Percentiles rank a stretch among this genome's conserved stretches.
These are phyloP conservation scores for Mycena amicta DNA, from an alignment of 768 basidiomycete species.

Conservation along the genomic window DNA sequence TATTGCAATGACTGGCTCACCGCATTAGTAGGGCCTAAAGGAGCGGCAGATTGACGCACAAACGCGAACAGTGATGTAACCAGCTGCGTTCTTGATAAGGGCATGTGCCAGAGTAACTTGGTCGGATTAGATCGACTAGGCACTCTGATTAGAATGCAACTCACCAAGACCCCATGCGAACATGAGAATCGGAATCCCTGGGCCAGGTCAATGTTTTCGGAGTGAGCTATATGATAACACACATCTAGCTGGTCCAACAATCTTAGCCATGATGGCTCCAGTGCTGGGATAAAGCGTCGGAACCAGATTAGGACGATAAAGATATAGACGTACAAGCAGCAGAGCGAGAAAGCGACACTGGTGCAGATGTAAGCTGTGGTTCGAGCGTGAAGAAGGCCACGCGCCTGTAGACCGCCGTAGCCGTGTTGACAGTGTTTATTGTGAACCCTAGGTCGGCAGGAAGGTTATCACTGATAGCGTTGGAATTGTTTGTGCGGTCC, in stretches of 20 bases:
- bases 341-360: conserved; percentile 33
- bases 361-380: neutral
- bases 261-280: conserved; percentile 42
- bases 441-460: conserved; percentile 42
- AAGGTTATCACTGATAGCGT: conserved; percentile 44
- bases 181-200: conserved; percentile 44
- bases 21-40: neutral
- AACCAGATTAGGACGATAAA: too few relatives aligned
- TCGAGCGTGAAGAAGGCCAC: neutral
- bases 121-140: too few relatives aligned
- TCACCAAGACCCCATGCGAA: too few relatives aligned
- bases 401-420: conserved; percentile 36
- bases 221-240: too few relatives aligned
- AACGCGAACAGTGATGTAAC: conserved; percentile 40
- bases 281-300: conserved; percentile 24
- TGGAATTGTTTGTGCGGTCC: conserved; percentile 45
- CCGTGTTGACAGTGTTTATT: conserved; percentile 42
- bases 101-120: conserved; percentile 40
- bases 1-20: conserved; percentile 41
- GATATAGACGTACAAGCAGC: conserved; percentile 32
- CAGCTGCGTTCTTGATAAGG: conserved; percentile 36
- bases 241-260: conserved; percentile 42
- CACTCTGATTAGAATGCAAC: too few relatives aligned
- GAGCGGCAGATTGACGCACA: conserved; percentile 26
- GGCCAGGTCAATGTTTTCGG: too few relatives aligned